These are phyloP conservation scores for Pseudogymnoascus sp. DNA, from an alignment of 2,329 filamentous ascomycete species.

Conservation along the genomic window DNA sequence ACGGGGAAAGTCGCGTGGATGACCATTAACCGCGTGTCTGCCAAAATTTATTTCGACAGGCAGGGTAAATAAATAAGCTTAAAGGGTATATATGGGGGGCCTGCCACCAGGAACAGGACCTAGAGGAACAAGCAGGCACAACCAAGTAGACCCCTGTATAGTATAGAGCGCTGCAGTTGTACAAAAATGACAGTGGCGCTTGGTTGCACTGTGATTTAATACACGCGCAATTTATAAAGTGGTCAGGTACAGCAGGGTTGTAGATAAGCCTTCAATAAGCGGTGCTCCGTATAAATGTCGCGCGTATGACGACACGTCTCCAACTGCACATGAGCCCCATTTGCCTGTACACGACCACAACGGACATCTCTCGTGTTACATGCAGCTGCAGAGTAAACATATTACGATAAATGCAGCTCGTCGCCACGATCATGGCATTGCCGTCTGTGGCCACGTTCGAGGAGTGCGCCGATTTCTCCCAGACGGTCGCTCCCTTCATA, in stretches of 20 bases:
- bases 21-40: not conserved
- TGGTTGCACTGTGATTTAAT: not conserved
- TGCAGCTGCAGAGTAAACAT: not conserved
- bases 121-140: not conserved
- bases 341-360: not conserved
- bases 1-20: not conserved
- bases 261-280: not conserved
- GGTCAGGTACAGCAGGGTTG: not conserved
- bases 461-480: conserved; percentile 68
- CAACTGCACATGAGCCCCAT: not conserved
- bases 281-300: conserved; percentile 3
- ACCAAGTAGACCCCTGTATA: not conserved
- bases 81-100: not conserved
- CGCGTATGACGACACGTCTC: conserved; percentile 7
- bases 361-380: not conserved
- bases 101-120: not conserved
- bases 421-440: conserved; percentile 48
- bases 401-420: conserved; percentile 1
- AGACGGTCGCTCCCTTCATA: conserved; percentile 67
- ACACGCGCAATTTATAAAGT: not conserved
- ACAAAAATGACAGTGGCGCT: not conserved
- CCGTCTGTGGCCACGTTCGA: conserved; percentile 60
- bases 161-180: not conserved
- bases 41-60: not conserved
- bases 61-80: conserved; percentile 1